Evolutionary conservation across 1,284 basidiomycete genomes (phyloP).

Genomic region (Phellopilus nigrolimitatus): DNA sequence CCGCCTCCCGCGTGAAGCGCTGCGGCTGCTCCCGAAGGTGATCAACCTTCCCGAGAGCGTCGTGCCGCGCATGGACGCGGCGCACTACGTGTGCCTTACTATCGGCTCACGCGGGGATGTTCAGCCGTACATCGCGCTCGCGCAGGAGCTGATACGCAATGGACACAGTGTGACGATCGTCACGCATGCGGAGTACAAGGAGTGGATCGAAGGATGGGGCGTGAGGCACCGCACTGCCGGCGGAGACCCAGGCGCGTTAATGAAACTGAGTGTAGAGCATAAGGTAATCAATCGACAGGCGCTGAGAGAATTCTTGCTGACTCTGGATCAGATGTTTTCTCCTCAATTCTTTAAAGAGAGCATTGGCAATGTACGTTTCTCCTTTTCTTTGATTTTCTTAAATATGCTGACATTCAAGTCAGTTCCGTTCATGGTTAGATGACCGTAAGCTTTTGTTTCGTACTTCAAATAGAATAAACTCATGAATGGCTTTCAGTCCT

Average conservation of each 20-base stretch:
- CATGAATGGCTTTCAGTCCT: slow-evolving; percentile 41
- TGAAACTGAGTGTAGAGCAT: slow-evolving; percentile 57
- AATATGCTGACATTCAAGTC: slow-evolving; percentile 4
- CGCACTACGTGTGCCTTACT: slow-evolving; percentile 43
- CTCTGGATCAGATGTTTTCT: slow-evolving; percentile 61
- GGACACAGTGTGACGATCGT: slow-evolving; percentile 56
- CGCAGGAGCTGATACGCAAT: slow-evolving; percentile 42
- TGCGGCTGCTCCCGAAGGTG: slow-evolving; percentile 38
- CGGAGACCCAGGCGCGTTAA: slow-evolving; percentile 73
- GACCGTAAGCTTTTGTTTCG: slow-evolving; percentile 41
- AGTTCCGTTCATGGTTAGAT: slow-evolving; percentile 76
- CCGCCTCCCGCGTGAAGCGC: slow-evolving; percentile 17
- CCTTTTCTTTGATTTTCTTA: background rate
- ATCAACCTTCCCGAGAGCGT: slow-evolving; percentile 42
- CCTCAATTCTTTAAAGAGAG: slow-evolving; percentile 79
- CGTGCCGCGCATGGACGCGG: slow-evolving; percentile 30
- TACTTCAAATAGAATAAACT: background rate
- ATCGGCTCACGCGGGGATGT: slow-evolving; percentile 50
- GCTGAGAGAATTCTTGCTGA: slow-evolving; percentile 8
- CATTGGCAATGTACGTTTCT: slow-evolving; percentile 43
- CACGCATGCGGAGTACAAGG: slow-evolving; percentile 59
- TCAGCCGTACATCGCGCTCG: slow-evolving; percentile 49
- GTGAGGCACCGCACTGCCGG: slow-evolving; percentile 68
- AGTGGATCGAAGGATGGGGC: slow-evolving; percentile 59
- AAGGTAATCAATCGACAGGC: slow-evolving; percentile 34